Base-by-base conservation (phyloP, 768 basidiomycete species). In the Amanita fuliginea region DNA sequence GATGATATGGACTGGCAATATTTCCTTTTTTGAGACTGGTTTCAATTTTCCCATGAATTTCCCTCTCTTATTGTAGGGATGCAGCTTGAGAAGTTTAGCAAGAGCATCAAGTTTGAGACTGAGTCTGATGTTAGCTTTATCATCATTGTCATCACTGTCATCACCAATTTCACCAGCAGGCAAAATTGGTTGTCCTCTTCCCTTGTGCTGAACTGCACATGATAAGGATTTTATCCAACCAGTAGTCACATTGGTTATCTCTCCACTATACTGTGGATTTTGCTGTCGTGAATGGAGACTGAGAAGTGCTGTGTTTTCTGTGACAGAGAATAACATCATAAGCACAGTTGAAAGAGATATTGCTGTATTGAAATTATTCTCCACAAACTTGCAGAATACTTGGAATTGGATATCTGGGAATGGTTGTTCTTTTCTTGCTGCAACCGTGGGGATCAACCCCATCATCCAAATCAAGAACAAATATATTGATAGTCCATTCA, bases 1-100 rank as follows among this genome's bases (percentile, higher is more conserved):
- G 11, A 47, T 47, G 4, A 47, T 6, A 34, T 47, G 46, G 8
- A 47, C 30, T n/a, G 46, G 46, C n/a, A n/a, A 6, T 24, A 47
- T 47, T 8, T 10, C 46, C 16, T 3, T 22, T 5, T 35, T 10
- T 4, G 30, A 47, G 11, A 47, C 14, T 9, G 30, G n/a, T 2
- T 47, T 47, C 16, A 46, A 16, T 3, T 30, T 46, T 18, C 33
- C 33, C 6, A 1, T 26, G 26, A 46, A 46, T 35, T 46, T 35
- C 8, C 33, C 33, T 11, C 30, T 19, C 18, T 10, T 19, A n/a
- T 46, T 28, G 11, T n/a, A 30, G 9, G 44, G 30, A 16, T 32
- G 24, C n/a, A 46, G 24, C 4, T 32, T 9, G 3, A 46, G 19
- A 4, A 34, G 22, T 14, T 47, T 37, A 4, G 30, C 6, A 21